Percentiles rank a stretch among this genome's conserved stretches.
phyloP scores from a whole-genome alignment of 441 rosid species.

The Arabidopsis lyrata region DNA sequence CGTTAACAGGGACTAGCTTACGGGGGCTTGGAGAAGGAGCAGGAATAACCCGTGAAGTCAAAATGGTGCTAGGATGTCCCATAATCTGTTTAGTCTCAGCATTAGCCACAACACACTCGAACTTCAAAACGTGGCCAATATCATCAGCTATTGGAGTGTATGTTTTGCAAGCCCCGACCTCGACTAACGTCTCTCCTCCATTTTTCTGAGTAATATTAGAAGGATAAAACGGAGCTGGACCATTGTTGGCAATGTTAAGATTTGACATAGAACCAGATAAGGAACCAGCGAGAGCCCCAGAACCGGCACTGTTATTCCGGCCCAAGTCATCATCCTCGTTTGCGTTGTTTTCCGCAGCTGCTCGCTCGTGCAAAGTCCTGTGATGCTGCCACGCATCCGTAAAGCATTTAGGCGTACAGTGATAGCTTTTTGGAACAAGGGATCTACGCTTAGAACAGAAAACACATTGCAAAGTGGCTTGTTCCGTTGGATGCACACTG shows the following conservation, averaged over 20 bases:
- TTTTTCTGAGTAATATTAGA: constrained; percentile 74
- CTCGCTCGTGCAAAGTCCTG: constrained; percentile 93
- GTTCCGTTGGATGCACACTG: constrained; percentile 94
- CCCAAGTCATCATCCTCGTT: constrained; percentile 76
- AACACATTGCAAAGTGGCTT: constrained; percentile 91
- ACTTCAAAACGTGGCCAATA: constrained; percentile 91
- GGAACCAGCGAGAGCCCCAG: constrained; percentile 61
- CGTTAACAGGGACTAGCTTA: constrained; percentile 77
- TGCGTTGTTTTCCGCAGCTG: constrained; percentile 79
- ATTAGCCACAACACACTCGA: constrained; percentile 91
- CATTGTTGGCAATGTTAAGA: constrained; percentile 67
- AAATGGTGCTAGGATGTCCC: constrained; percentile 75
- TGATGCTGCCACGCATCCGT: constrained; percentile 99
- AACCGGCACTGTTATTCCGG: constrained; percentile 73
- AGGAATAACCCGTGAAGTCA: constrained; percentile 97
- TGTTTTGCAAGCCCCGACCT: constrained; percentile 90
- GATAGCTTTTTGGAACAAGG: constrained; percentile 90
- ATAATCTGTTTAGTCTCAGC: constrained; percentile 74
- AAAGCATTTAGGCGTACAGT: constrained; percentile 94
- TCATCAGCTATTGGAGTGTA: constrained; percentile 97
- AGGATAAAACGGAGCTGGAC: constrained; percentile 87
- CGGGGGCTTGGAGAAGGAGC: constrained; percentile 99
- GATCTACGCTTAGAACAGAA: constrained; percentile 92
- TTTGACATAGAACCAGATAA: constrained; percentile 75
- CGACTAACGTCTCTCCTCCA: constrained; percentile 93